phyloP scores from a whole-genome alignment of 305 asterid genomes.

The Solanum hybrid region DNA sequence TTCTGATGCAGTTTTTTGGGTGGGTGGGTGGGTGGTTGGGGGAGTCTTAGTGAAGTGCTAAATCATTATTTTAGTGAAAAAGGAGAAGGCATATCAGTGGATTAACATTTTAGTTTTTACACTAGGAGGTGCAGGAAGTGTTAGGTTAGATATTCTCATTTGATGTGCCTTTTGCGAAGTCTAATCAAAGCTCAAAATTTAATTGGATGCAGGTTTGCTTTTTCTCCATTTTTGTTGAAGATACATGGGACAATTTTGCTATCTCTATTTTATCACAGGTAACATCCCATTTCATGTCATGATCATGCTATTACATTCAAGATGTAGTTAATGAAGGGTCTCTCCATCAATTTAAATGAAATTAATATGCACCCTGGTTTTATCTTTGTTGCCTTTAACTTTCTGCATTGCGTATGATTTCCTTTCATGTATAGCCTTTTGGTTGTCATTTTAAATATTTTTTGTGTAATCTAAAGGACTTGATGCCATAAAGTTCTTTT shows the following conservation, averaged over 20 bases:
- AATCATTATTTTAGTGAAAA: background rate
- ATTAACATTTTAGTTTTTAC: background rate
- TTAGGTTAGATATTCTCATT: background rate
- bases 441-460: background rate
- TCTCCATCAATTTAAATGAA: background rate
- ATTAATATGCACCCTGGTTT: background rate
- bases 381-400: background rate
- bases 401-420: background rate
- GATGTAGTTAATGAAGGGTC: background rate
- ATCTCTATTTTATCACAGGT: constrained; percentile 70
- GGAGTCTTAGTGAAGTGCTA: background rate
- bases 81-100: background rate
- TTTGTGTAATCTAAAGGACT: background rate
- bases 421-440: background rate
- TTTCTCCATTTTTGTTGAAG: constrained; percentile 43
- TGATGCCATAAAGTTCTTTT: background rate
- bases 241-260: constrained; percentile 61
- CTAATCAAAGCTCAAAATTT: constrained; percentile 3
- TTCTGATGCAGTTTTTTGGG: background rate
- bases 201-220: constrained; percentile 61
- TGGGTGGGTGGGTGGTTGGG: background rate
- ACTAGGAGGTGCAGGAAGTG: background rate
- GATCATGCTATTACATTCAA: background rate
- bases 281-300: background rate
- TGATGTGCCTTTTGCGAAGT: background rate